Conservation (phyloP, 768 basidiomycete genomes). For the Lentinula lateritia region DNA sequence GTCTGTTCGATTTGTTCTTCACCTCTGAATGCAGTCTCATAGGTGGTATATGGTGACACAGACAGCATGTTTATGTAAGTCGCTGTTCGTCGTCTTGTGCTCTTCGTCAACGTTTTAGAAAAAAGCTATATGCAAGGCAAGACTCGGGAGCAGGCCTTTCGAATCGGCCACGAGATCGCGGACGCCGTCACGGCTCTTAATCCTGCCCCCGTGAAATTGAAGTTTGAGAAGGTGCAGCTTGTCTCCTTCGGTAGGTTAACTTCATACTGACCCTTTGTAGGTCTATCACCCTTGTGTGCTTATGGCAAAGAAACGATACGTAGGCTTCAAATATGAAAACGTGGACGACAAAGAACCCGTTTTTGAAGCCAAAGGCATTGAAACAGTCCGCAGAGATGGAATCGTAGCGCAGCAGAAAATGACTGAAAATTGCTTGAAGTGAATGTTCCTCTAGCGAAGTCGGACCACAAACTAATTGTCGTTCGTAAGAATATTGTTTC, state of each 20-base stretch:
- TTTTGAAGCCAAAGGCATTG: constrained; percentile 98
- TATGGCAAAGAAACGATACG: constrained; percentile 98
- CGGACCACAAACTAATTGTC: constrained; percentile 1
- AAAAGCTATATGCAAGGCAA: constrained; percentile 75
- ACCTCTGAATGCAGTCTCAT: neutral
- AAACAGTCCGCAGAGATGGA: constrained; percentile 92
- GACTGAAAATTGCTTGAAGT: constrained; percentile 89
- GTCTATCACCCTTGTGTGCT: constrained; percentile 93
- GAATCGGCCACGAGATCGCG: constrained; percentile 89
- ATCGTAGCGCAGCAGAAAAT: constrained; percentile 90
- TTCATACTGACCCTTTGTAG: constrained; percentile 30
- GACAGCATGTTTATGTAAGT: constrained; percentile 84
- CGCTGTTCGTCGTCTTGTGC: neutral
- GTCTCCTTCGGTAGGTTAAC: neutral
- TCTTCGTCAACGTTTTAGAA: neutral
- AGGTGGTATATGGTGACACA: constrained; percentile 96
- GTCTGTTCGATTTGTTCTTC: neutral
- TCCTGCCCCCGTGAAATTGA: constrained; percentile 89
- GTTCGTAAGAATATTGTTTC: constrained; percentile 72
- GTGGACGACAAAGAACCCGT: constrained; percentile 71
- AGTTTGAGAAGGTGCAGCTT: constrained; percentile 88
- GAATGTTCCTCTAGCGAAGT: neutral
- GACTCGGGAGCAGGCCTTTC: constrained; percentile 91
- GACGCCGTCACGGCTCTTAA: constrained; percentile 82
- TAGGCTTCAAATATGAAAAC: constrained; percentile 92